Evolutionary conservation across 2,329 filamentous ascomycete genomes (phyloP), one percentile per base, ranked within the genome.

Genomic region (Colletotrichum phormii): DNA sequence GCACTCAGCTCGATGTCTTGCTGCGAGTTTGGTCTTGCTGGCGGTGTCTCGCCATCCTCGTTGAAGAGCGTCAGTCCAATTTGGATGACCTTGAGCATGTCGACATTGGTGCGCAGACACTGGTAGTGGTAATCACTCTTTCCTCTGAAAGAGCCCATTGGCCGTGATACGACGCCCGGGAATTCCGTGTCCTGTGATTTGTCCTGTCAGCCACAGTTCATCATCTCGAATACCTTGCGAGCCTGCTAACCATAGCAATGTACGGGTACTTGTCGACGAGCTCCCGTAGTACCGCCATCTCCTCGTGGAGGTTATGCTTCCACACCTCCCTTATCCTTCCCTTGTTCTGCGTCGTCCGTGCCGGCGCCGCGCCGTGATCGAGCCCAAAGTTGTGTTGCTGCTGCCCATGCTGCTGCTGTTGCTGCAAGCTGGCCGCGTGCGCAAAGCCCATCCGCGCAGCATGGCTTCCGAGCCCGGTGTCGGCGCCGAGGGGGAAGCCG

Each of bases 61-160:
- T 95, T 95, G 86, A 98, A 98, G 18, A 99, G 87, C 3, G 96
- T 97, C 77, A 99, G 93, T 71, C 97, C 97, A 71, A 99, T 93
- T 82, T 99, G 97, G 75, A 99, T 98, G 77, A 98, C 95, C 82
- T 97, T 98, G 79, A 99, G 90, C 79, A 99, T 91, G 81, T 99
- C 97, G 79, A 99, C 97, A 81, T 99, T 99, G 78, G 95, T 97
- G 74, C 97, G 94, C 59, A 99, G 88, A 73, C 96, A 98, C 86
- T 99, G 97, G 84, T 99, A 99, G 82, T 99, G 97, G 81, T 99
- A 99, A 79, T 98, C 96, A 76, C 95, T 97, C 85, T 98, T 98
- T 72, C 94, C 97, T 72, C 93, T 91, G 82, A 99, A 99, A 68
- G 93, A 91, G 61, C 97, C 97, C 88, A 99, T 98, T 2, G 97